Evolutionary conservation across 208 protist genomes (phyloP), one percentile per base, ranked within the genome.

Genomic region (Trypanosoma cruzi): DNA sequence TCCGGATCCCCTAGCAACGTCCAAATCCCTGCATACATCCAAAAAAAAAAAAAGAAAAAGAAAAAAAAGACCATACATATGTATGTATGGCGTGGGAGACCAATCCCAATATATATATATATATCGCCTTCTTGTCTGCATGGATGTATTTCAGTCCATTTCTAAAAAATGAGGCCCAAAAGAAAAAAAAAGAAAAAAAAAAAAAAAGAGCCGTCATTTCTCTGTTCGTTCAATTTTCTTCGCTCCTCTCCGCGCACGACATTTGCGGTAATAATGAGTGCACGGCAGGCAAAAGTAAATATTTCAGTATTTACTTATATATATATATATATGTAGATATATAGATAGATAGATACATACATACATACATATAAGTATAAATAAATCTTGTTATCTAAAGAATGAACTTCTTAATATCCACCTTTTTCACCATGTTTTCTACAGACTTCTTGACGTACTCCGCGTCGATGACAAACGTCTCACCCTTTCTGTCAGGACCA

Each of bases 361-460:
- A 31, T 31, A 34, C 34, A 22, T n/a, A 58, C 53, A 54, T 53
- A 37, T 55, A 55, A 26, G 5, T 16, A 14, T 36, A 29, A 2
- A 36, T 31, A 16, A 2, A 14, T 58, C 13, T 34, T 37, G 10
- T 28, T 10, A 0, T 52, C 42, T 82, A 97, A 73, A 97, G 66
- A 31, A 97, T 72, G 70, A 96, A 97, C 79, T 97, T 97, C 79
- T 95, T 95, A 60, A 97, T 95, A 64, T 97, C 94, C 63, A 95
- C 87, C 79, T 97, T 96, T 82, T 96, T 95, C 52, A 90, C 79
- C 85, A 97, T 93, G 55, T 71, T 71, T 40, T 96, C 92, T 20
- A 97, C 90, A 0, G 90, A 71, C 70, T 95, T 94, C 80, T 88
- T 93, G 26, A 97, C 92, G 75, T 97, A 96, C 48, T 79, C 89